Evolutionary conservation across 805 yeast genomes (phyloP), one percentile per base, ranked within the genome.

Genomic region (Suhomyces faveliae): DNA sequence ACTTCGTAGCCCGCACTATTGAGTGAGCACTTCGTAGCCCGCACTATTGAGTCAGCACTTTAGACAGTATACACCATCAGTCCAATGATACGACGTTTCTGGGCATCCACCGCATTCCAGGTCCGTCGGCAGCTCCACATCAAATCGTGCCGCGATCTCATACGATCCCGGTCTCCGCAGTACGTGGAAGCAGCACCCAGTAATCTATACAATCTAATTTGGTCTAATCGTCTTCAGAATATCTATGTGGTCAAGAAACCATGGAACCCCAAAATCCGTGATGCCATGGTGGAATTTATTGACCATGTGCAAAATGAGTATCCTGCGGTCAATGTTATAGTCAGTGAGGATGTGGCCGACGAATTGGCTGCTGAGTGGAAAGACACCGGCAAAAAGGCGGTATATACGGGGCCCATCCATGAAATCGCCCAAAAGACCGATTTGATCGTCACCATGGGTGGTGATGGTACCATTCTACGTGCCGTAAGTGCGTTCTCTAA

Each of bases 381-480:
- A 35, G 42, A 33, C 15, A 42, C 51, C 46, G 39, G 42, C 21
- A 15, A 35, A 22, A 11, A 24, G 11, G 39, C 11, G 45, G 41
- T 15, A 30, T 81, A 74, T 58, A 79, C 91, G 0, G 94, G 95
- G 0, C 57, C 77, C 3, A 64, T 65, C 13, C 67, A 71, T 9
- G 85, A 83, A 8, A 80, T 89, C 38, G 76, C 81, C 1, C 57
- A 71, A 9, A 87, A 83, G 56, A 80, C 96, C 0, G 98, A 91
- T 60, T 64, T 91, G 38, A 69, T 91, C 33, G 90, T 91, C 7
- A 87, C 96, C 0, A 66, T 91, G 35, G 98, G 98, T n/a, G 98
- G 98, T 15, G 98, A 91, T 65, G 98, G 98, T 4, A 91, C 97
- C 0, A 89, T 89, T 47, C 66, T 91, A 39, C 78, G 91, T 46